phyloP scores from a whole-genome alignment of 1,139 yeast species.

The Chernovozyma sophiae-reginae region DNA sequence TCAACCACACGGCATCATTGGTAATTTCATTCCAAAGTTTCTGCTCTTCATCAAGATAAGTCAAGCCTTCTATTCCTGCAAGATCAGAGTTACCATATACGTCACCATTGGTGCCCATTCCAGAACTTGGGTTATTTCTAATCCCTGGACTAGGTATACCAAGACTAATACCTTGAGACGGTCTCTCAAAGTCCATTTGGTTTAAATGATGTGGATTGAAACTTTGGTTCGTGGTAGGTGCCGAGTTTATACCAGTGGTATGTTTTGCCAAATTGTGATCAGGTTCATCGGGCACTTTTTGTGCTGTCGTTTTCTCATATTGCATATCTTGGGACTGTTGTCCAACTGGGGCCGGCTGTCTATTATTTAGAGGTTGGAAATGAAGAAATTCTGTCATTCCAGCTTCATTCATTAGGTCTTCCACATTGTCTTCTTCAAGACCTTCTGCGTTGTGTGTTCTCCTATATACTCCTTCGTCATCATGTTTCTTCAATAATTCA shows the following conservation, averaged over 20 bases:
- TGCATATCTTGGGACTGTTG: not conserved
- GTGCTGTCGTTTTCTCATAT: not conserved
- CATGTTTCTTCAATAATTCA: conserved; percentile 53
- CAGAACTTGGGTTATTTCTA: not conserved
- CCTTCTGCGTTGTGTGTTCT: not conserved
- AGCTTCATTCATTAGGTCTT: not conserved
- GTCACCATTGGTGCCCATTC: conserved; percentile 18
- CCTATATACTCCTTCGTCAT: conserved; percentile 33
- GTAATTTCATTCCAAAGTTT: conserved; percentile 74
- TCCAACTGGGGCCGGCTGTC: not conserved
- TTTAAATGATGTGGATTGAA: not conserved
- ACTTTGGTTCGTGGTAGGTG: not conserved
- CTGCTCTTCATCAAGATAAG: conserved; percentile 49
- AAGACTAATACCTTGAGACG: not conserved
- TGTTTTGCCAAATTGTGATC: not conserved
- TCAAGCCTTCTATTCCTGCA: conserved; percentile 44
- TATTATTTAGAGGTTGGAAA: not conserved
- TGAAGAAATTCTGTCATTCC: not conserved
- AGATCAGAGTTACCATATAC: conserved; percentile 32
- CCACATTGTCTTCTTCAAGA: not conserved
- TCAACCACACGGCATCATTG: conserved; percentile 69
- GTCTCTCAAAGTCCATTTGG: not conserved
- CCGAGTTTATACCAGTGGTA: not conserved
- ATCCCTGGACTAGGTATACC: not conserved
- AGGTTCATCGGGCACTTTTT: not conserved